Conservation (phyloP, 257 asterid genomes). For the Verbena officinalis region DNA sequence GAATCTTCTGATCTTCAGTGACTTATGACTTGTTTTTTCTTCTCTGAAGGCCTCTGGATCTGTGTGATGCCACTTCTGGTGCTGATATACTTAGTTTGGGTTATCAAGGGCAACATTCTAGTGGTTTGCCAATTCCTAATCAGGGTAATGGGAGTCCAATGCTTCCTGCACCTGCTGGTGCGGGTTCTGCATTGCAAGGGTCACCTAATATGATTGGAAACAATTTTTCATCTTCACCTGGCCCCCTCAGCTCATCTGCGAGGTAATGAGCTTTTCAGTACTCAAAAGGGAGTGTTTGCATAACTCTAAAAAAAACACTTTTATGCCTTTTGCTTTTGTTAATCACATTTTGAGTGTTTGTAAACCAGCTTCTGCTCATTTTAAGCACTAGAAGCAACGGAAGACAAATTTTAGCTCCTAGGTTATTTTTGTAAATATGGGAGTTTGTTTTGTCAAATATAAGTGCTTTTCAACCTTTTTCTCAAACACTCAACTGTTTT, state of each 20-base stretch:
- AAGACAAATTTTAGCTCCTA: no score
- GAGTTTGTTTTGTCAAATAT: no score
- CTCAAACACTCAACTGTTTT: no score
- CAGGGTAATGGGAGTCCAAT: constrained; percentile 49
- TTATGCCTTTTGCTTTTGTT: no score
- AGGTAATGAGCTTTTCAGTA: constrained; percentile 58
- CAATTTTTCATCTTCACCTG: constrained; percentile 61
- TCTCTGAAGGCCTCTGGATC: constrained; percentile 81
- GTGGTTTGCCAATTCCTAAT: constrained; percentile 59
- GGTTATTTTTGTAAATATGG: no score
- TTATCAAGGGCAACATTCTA: constrained; percentile 67
- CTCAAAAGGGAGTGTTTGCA: no score
- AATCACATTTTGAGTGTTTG: no score
- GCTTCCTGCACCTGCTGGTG: constrained; percentile 61
- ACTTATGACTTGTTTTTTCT: constrained; percentile 24
- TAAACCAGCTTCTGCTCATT: no score
- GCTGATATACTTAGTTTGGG: constrained; percentile 66
- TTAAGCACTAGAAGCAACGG: no score
- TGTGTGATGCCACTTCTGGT: constrained; percentile 65
- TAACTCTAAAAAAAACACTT: no score
- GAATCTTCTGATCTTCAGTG: constrained; percentile 18
- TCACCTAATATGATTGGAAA: constrained; percentile 66
- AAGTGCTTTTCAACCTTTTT: no score
- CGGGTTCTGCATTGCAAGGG: constrained; percentile 60
- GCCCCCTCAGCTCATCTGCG: constrained; percentile 55